Evolutionary conservation across 331 rosid species (phyloP).

Genomic region (Arachis monticola): DNA sequence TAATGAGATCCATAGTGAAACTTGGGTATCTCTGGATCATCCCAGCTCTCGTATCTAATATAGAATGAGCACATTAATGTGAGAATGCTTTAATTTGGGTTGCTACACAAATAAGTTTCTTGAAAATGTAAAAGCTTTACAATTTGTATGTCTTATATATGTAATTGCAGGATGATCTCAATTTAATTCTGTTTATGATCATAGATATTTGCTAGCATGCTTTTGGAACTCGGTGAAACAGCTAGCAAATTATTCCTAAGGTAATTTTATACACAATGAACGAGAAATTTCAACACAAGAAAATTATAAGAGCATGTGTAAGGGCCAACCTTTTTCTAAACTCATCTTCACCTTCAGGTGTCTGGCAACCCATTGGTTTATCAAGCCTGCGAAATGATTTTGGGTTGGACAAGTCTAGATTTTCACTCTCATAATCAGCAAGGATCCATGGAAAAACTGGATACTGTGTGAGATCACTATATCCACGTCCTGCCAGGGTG

Average conservation of each 20-base stretch:
- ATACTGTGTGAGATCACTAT: slow-evolving; percentile 98
- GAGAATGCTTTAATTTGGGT: slow-evolving; percentile 5
- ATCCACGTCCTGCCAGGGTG: slow-evolving; percentile 99
- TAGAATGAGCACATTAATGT: slow-evolving; percentile 28
- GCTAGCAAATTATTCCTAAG: slow-evolving; percentile 15
- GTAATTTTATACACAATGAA: not conserved
- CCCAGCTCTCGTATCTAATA: slow-evolving; percentile 96
- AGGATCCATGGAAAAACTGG: slow-evolving; percentile 99
- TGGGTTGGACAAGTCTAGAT: slow-evolving; percentile 74
- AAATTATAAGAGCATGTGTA: slow-evolving; percentile 17
- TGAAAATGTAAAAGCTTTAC: slow-evolving; percentile 23
- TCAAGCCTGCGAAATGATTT: slow-evolving; percentile 85
- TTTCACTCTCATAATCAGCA: slow-evolving; percentile 93
- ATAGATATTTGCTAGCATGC: not conserved
- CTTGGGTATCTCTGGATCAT: slow-evolving; percentile 98
- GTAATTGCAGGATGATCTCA: slow-evolving; percentile 17
- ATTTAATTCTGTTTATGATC: slow-evolving; percentile 9
- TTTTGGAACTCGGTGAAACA: slow-evolving; percentile 15
- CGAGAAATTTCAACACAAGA: slow-evolving; percentile 6
- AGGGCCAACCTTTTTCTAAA: slow-evolving; percentile 77
- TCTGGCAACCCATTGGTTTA: slow-evolving; percentile 99
- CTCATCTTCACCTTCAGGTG: slow-evolving; percentile 95
- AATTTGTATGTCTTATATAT: slow-evolving; percentile 16
- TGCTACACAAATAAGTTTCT: slow-evolving; percentile 16
- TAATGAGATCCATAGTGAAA: slow-evolving; percentile 99